Evolutionary conservation across 805 yeast species (phyloP).

Genomic region (Danielia reshetovae): DNA sequence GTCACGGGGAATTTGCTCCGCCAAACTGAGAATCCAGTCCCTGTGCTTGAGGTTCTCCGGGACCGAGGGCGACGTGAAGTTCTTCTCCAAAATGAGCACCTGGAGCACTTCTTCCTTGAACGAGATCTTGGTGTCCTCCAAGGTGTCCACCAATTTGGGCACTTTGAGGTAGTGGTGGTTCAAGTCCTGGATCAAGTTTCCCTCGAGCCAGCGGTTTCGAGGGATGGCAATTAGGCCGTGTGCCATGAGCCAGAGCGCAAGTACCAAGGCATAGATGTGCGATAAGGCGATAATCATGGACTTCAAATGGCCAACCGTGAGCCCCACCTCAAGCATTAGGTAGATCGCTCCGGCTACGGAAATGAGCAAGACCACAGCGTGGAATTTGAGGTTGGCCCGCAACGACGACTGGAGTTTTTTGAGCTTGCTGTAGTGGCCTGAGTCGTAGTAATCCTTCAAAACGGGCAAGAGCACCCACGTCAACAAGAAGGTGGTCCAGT

Average conservation of each 20-base stretch:
- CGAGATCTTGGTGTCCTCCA: conserved; percentile 59
- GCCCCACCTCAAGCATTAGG: conserved; percentile 50
- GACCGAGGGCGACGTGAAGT: conserved; percentile 28
- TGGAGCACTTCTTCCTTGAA: conserved; percentile 62
- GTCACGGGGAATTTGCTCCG: conserved; percentile 41
- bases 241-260: conserved; percentile 82
- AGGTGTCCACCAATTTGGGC: conserved; percentile 53
- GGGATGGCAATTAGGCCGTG: conserved; percentile 75
- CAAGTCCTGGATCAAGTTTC: conserved; percentile 25
- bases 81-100: conserved; percentile 48
- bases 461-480: conserved; percentile 78
- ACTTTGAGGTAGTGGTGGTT: conserved; percentile 48
- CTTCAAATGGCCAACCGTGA: conserved; percentile 53
- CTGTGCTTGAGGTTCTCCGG: conserved; percentile 40
- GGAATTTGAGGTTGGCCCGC: conserved; percentile 54
- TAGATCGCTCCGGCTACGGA: conserved; percentile 57
- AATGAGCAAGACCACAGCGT: conserved; percentile 49
- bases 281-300: conserved; percentile 69
- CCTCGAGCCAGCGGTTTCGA: conserved; percentile 40
- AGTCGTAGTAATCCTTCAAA: conserved; percentile 66
- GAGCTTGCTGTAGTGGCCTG: conserved; percentile 56
- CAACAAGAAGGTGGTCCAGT: conserved; percentile 75
- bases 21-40: conserved; percentile 62
- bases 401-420: conserved; percentile 54
- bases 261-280: conserved; percentile 68